A percentile compares a stretch with the other conserved stretches of the same genome.
Evolutionary conservation across 768 basidiomycete species (phyloP).

Genomic region (Kondoa malvinella): DNA sequence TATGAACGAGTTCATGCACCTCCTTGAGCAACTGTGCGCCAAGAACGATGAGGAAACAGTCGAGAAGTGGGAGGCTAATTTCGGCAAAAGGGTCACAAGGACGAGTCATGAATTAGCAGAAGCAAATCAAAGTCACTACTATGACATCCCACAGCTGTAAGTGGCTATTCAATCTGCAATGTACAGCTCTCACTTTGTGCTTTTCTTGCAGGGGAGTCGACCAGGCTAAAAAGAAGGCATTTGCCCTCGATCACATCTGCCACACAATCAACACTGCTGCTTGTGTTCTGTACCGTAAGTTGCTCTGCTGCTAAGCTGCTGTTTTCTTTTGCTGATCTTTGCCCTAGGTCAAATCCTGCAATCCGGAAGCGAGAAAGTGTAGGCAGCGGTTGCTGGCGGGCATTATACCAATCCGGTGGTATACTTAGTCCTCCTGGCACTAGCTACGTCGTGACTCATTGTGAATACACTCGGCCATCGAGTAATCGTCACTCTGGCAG

Average conservation of each 20-base stretch:
- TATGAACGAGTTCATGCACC: not conserved
- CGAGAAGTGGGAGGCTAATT: not conserved
- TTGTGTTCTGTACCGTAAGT: too few species aligned
- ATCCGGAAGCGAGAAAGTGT: too few species aligned
- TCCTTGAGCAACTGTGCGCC: not conserved
- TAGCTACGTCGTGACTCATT: too few species aligned
- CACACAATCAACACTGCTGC: too few species aligned
- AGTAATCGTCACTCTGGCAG: too few species aligned
- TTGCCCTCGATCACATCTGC: not conserved
- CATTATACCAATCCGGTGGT: too few species aligned
- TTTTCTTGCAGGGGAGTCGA: not conserved
- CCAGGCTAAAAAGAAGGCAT: not conserved
- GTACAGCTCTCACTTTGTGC: not conserved
- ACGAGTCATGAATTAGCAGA: not conserved
- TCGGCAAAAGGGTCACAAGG: not conserved
- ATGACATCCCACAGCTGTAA: not conserved
- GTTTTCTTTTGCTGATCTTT: too few species aligned
- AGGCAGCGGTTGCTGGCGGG: too few species aligned
- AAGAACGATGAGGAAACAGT: not conserved
- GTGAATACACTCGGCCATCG: too few species aligned
- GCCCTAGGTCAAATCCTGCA: too few species aligned
- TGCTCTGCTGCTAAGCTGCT: too few species aligned
- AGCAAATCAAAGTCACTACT: not conserved
- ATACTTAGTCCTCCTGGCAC: too few species aligned
- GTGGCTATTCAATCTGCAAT: not conserved